phyloP scores from a whole-genome alignment of 2,329 filamentous ascomycete genomes.

The Ophiocordyceps australis region DNA sequence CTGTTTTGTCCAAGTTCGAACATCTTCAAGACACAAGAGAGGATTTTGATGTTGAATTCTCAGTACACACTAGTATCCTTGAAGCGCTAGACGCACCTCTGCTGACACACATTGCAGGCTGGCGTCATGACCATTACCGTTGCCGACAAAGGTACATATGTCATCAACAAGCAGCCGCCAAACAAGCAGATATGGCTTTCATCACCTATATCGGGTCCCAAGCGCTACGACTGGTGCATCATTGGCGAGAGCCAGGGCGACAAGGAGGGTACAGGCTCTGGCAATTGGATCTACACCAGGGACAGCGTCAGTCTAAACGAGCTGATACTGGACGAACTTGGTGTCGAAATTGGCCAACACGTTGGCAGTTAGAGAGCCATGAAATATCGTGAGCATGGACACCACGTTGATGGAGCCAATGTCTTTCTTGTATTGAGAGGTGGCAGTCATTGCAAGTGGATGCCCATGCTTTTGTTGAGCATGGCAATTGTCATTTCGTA shows the following conservation, averaged over 20 bases:
- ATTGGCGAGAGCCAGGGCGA: constrained; percentile 48
- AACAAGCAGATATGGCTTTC: constrained; percentile 98
- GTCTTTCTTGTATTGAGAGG: no score
- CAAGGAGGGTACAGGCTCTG: constrained; percentile 57
- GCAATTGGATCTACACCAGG: constrained; percentile 75
- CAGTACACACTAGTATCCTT: constrained; percentile 36
- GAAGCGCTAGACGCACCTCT: not conserved
- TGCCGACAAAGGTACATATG: constrained; percentile 58
- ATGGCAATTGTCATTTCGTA: constrained; percentile 54
- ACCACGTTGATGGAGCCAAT: no score
- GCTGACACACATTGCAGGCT: constrained; percentile 32
- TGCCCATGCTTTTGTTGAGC: constrained; percentile 56
- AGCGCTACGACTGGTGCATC: constrained; percentile 83
- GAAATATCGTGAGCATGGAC: no score
- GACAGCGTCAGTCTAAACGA: constrained; percentile 63
- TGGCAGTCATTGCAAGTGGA: constrained; percentile 34
- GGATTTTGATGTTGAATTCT: constrained; percentile 77
- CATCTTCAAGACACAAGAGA: constrained; percentile 52
- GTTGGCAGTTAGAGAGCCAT: constrained; percentile 9
- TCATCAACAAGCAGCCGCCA: constrained; percentile 95
- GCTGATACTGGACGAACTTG: constrained; percentile 59
- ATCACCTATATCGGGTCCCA: constrained; percentile 77
- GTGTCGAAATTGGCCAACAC: constrained; percentile 34
- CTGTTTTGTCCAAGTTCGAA: constrained; percentile 44
- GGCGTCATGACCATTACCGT: constrained; percentile 69